A percentile compares a stretch with the other conserved stretches of the same genome.
Conservation (phyloP, 129 eudicot species). For the Centaurea solstitialis region DNA sequence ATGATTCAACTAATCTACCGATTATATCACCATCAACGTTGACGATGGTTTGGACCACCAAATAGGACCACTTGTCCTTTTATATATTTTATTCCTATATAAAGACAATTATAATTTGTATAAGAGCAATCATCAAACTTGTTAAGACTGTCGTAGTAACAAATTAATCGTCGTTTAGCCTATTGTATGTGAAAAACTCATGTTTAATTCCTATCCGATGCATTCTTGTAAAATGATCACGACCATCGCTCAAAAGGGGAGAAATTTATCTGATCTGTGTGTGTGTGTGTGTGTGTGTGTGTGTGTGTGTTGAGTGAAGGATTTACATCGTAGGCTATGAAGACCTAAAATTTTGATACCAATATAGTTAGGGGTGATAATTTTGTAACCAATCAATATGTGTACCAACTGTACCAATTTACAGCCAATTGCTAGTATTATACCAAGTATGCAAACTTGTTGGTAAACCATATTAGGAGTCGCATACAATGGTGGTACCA, state of each 20-base stretch:
- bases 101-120: neutral
- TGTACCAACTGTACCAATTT: too few relatives aligned
- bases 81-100: neutral
- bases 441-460: neutral
- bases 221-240: neutral
- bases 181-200: neutral
- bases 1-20: neutral
- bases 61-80: neutral
- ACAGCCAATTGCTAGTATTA: too few relatives aligned
- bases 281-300: too few relatives aligned
- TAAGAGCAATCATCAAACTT: neutral
- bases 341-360: too few relatives aligned
- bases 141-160: neutral
- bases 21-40: neutral
- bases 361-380: too few relatives aligned
- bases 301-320: too few relatives aligned
- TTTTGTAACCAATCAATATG: too few relatives aligned
- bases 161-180: neutral
- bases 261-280: too few relatives aligned
- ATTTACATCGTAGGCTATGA: too few relatives aligned
- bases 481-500: too few relatives aligned
- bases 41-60: neutral
- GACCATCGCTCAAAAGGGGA: too few relatives aligned
- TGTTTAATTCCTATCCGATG: neutral
- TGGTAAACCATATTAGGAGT: neutral